phyloP scores from a whole-genome alignment of 202 grass and related monocot species.

The Tripidium arundinaceum region DNA sequence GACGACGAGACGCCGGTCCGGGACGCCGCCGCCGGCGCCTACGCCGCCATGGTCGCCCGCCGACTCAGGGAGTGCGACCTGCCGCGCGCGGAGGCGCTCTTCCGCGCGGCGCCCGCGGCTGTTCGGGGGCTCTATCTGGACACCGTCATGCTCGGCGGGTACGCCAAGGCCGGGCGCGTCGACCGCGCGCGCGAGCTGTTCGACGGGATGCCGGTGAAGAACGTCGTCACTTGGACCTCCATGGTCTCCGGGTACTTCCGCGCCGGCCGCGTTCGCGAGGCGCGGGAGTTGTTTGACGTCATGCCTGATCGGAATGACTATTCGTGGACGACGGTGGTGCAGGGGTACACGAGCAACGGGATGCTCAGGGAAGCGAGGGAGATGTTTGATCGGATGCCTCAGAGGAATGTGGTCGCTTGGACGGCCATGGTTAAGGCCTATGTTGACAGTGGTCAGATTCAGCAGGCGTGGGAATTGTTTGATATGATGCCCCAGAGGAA shows the following conservation, averaged over 20 bases:
- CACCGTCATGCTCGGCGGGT: slow-evolving; percentile 40
- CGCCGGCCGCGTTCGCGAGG: slow-evolving; percentile 20
- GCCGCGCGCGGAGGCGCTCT: slow-evolving; percentile 38
- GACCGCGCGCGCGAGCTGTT: slow-evolving; percentile 51
- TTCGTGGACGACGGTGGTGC: slow-evolving; percentile 51
- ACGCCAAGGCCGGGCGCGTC: slow-evolving; percentile 27
- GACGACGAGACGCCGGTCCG: not conserved
- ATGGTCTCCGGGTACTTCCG: slow-evolving; percentile 49
- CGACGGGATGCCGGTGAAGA: slow-evolving; percentile 42
- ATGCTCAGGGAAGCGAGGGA: slow-evolving; percentile 41
- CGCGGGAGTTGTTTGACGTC: slow-evolving; percentile 35
- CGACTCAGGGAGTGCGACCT: slow-evolving; percentile 17
- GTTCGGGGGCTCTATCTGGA: not conserved
- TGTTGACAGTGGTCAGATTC: slow-evolving; percentile 1
- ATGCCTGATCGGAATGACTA: slow-evolving; percentile 50
- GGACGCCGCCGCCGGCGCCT: not conserved
- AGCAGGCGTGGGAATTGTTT: slow-evolving; percentile 39
- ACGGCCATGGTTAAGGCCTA: slow-evolving; percentile 54
- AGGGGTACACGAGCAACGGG: slow-evolving; percentile 21
- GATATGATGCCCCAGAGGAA: slow-evolving; percentile 42
- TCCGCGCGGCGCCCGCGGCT: slow-evolving; percentile 18
- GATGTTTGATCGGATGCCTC: slow-evolving; percentile 50
- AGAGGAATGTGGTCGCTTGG: slow-evolving; percentile 47
- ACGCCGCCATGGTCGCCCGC: slow-evolving; percentile 28
- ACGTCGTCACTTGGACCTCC: slow-evolving; percentile 42